Conservation (phyloP, 1,284 basidiomycete species). For the Anthracocystis walkeri region DNA sequence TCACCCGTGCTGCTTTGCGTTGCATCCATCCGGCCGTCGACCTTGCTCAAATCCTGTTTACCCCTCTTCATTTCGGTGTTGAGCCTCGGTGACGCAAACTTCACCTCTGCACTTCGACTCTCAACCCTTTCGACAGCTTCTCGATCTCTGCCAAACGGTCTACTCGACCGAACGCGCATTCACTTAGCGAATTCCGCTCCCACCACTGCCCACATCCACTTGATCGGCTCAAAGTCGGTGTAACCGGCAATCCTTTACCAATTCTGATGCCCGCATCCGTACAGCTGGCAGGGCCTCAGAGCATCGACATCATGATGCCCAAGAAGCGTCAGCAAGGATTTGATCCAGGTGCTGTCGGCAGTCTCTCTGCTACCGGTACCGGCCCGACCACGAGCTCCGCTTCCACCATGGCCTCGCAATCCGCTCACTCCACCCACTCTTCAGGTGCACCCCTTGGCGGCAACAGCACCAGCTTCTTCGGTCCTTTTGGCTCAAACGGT, state of each 20-base stretch:
- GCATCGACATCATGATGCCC: conserved; percentile 53
- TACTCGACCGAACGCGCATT: not conserved
- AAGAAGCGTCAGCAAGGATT: conserved; percentile 55
- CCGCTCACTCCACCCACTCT: conserved; percentile 8
- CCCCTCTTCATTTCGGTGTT: conserved; percentile 6
- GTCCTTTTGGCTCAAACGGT: conserved; percentile 35
- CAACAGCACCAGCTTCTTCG: conserved; percentile 44
- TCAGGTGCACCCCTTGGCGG: conserved; percentile 7
- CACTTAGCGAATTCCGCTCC: conserved; percentile 4
- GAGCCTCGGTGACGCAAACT: not conserved
- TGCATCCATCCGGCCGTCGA: conserved; percentile 8
- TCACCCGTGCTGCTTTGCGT: not conserved
- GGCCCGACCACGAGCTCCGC: conserved; percentile 13
- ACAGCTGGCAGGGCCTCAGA: conserved; percentile 36
- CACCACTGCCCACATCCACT: not conserved
- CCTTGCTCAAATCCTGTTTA: conserved; percentile 15
- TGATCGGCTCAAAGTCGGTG: not conserved
- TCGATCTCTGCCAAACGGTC: not conserved
- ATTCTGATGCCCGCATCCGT: conserved; percentile 34
- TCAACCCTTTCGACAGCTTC: conserved; percentile 7
- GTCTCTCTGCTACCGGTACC: conserved; percentile 18
- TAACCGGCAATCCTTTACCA: not conserved
- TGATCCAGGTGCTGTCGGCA: conserved; percentile 25
- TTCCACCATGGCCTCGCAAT: conserved; percentile 11
- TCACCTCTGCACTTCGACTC: conserved; percentile 6